Evolutionary conservation across 2,329 filamentous ascomycete genomes (phyloP).

Genomic region (Aureobasidium musti): DNA sequence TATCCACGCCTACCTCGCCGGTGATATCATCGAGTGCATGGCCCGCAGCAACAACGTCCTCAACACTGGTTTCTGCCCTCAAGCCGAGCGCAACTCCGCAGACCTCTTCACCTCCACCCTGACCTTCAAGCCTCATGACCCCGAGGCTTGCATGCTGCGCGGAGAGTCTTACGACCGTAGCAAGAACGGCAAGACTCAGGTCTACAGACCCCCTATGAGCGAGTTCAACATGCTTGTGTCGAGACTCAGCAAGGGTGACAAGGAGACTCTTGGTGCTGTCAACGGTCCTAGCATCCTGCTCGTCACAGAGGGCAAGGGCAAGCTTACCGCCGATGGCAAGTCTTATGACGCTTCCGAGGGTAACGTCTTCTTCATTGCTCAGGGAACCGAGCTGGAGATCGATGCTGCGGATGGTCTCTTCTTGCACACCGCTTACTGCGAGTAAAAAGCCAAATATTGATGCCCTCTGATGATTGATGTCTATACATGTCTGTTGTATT

Average conservation of each 20-base stretch:
- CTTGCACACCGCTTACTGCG: slow-evolving; percentile 53
- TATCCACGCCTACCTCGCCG: slow-evolving; percentile 71
- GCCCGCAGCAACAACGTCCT: slow-evolving; percentile 73
- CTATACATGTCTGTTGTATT: background rate
- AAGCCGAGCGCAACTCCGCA: slow-evolving; percentile 62
- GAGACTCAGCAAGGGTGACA: slow-evolving; percentile 58
- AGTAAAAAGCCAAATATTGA: slow-evolving; percentile 36
- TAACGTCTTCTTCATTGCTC: slow-evolving; percentile 66
- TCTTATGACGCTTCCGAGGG: slow-evolving; percentile 61
- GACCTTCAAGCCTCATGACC: slow-evolving; percentile 64
- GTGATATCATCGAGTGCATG: slow-evolving; percentile 79
- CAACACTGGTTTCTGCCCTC: slow-evolving; percentile 72
- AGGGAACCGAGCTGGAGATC: slow-evolving; percentile 55
- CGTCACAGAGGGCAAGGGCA: slow-evolving; percentile 61
- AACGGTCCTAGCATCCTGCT: slow-evolving; percentile 66
- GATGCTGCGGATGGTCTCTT: slow-evolving; percentile 49
- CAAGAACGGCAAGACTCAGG: slow-evolving; percentile 60
- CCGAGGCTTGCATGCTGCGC: slow-evolving; percentile 59
- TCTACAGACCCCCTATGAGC: slow-evolving; percentile 67
- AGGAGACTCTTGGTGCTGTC: slow-evolving; percentile 58
- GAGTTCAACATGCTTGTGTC: slow-evolving; percentile 71
- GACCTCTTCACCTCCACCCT: slow-evolving; percentile 65
- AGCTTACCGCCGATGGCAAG: slow-evolving; percentile 57
- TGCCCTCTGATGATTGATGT: slow-evolving; percentile 21
- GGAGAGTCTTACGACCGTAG: slow-evolving; percentile 54